Evolutionary conservation across 306 rosid genomes (phyloP), one percentile per base, ranked within the genome.

Genomic region (Castanospermum australe): DNA sequence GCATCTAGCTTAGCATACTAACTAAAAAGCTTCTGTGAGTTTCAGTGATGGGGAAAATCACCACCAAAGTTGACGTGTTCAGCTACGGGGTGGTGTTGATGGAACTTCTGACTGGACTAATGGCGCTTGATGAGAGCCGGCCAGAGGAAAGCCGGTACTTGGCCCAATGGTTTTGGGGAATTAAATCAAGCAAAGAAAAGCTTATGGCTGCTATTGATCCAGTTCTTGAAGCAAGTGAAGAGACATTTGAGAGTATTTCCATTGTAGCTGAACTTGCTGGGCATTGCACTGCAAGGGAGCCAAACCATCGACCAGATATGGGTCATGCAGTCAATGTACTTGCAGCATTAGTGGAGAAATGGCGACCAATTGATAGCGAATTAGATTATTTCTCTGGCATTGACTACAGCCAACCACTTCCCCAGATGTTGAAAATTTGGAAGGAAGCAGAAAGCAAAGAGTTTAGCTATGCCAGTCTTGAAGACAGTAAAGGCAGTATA

Each of bases 11-110:
- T 20, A 9, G 8, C 65, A n/a, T 50, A 28, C 80, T 67, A 72
- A 79, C 10, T 69, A 20, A 1, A 35, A 66, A 60, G 25, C 44
- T 33, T 80, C 7, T 30, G 0, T 79, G 82, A 63, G 70, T 64
- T 91, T 71, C 92, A 93, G 97, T 93, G 81, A 89, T 88, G 93
- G 98, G 98, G 74, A 91, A 90, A 81, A 90, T 93, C 87, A 93
- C 97, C 50, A 93, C 97, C 14, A 93, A 93, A 80, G 93, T 28
- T 33, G 93, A 93, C 80, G 94, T 91, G 48, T 93, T 91, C 87
- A 93, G 97, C 86, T 91, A 76, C 0, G 98, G 98, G 2, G 93
- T 93, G 32, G 94, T 93, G 39, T 32, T 93, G 57, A 91, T 93
- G 91, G 98, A 93, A 57, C 89, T 93, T 64, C 36, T 93, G 42